phyloP scores from a whole-genome alignment of 1,284 basidiomycete genomes.

The Phellopilus nigrolimitatus region DNA sequence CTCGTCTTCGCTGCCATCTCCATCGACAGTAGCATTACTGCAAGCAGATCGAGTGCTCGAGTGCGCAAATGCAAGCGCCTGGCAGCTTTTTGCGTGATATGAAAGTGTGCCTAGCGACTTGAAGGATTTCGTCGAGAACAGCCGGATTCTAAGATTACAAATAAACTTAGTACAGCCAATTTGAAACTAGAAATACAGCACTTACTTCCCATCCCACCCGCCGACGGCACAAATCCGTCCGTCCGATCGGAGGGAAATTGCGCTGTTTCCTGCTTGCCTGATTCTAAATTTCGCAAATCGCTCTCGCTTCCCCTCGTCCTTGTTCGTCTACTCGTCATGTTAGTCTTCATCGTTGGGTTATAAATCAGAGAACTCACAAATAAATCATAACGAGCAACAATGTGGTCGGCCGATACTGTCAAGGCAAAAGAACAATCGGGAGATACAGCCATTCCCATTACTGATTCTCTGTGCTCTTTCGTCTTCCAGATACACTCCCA shows the following conservation, averaged over 20 bases:
- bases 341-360: too few relatives aligned
- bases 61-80: constrained; percentile 64
- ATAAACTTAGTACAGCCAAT: background rate
- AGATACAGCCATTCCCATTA: constrained; percentile 81
- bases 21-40: background rate
- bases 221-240: constrained; percentile 76
- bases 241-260: constrained; percentile 69
- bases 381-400: constrained; percentile 66
- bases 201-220: constrained; percentile 87
- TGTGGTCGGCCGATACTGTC: constrained; percentile 81
- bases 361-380: constrained; percentile 35
- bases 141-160: constrained; percentile 52
- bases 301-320: background rate
- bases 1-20: constrained; percentile 27
- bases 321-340: too few relatives aligned
- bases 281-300: constrained; percentile 40
- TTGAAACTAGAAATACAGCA: constrained; percentile 10
- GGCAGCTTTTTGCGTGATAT: constrained; percentile 74
- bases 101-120: constrained; percentile 75
- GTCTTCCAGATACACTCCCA: constrained; percentile 71
- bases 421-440: constrained; percentile 56
- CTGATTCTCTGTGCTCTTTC: constrained; percentile 76
- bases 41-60: background rate
- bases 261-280: constrained; percentile 76
- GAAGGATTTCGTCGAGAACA: constrained; percentile 72